Base-by-base conservation (phyloP, 768 basidiomycete genomes). In the Amanita pallidorosea region DNA sequence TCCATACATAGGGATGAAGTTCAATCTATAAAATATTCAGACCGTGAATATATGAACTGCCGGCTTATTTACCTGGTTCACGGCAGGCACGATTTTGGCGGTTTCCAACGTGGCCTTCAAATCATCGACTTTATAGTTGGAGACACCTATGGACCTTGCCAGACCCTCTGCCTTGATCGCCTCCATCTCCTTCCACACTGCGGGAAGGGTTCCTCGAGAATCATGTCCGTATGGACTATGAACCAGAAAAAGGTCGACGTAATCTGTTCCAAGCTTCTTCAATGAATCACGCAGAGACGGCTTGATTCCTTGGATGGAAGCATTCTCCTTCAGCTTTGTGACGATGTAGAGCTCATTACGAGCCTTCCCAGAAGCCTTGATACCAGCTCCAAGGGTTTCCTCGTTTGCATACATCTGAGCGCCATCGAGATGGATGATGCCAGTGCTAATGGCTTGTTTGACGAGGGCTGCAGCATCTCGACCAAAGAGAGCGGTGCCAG, bases 1-100 rank as follows among this genome's bases (percentile, higher is more conserved):
- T 73, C 69, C 79, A 82, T 48, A 85, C 77, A 60, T 85, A 88
- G 9, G 87, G 84, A 60, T 86, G 81, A 29, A 87, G 66, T 53
- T 74, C 72, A 45, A 88, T 81, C 80, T 86, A 43, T 17, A n/a
- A 31, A 17, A 23, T 27, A 11, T 7, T 11, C 18, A 35, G 11
- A 18, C 15, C 34, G 13, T 53, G 18, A 49, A 25, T 53, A n/a
- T 18, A 37, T 29, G 9, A 13, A 47, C 22, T 33, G 25, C 22
- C n/a, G 29, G 46, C 42, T 35, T 12, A 31, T 60, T 25, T 43
- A 79, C 83, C 71, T 88, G 86, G 58, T 88, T 87, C 22, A 83
- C 80, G 4, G 80, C 79, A 3, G 85, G 85, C 17, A 68, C 67
- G 48, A 83, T 64, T 23, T 69, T 71, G 4, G 76, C 79, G 5